Base-by-base conservation (phyloP, 2,329 filamentous ascomycete species). In the Cladophialophora immunda region DNA sequence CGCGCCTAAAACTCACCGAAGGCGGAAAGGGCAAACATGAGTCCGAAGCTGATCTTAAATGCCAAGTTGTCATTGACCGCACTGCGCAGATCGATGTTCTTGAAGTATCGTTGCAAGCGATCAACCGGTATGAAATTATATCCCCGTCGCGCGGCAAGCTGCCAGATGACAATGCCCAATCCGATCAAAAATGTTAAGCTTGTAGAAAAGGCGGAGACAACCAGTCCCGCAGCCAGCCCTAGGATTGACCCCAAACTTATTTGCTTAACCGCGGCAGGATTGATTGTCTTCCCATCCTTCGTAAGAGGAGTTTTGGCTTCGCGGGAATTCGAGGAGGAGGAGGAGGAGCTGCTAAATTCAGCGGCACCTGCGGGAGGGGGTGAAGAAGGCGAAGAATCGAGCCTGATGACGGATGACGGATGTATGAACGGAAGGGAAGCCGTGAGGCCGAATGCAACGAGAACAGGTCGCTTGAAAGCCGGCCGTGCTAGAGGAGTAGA, bases 121-220 rank as follows among this genome's bases (percentile, higher is more conserved):
- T 78, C 70, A 11, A 80, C 65, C 3, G 81, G 81, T 58, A 83
- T 71, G 62, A 83, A 70, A 63, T 82, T 79, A 68, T 82, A 82
- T 13, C 81, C 81, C 71, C 77, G 82, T 3, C 81, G 78, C 4
- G 81, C 81, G 32, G 80, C 79, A 74, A 83, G 80, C 79, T 83
- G 79, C 70, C 80, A 70, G 56, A 79, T 65, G 56, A 83, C 77
- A 73, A 83, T 75, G 0, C 78, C 79, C 72, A 82, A 72, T 1
- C 81, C 81, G 32, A 82, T 64, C 36, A 81, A 64, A 58, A 83
- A 77, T 8, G 80, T 79, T 72, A 83, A 70, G 19, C 76, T 79
- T 61, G 76, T 78, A 22, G 79, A 82, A 67, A 83, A 82, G 25
- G 80, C 79, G 59, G 80, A 75, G 69, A 83, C 64, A 15, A 81